Conservation (phyloP, 1,284 basidiomycete genomes). For the Dichomitus squalens region DNA sequence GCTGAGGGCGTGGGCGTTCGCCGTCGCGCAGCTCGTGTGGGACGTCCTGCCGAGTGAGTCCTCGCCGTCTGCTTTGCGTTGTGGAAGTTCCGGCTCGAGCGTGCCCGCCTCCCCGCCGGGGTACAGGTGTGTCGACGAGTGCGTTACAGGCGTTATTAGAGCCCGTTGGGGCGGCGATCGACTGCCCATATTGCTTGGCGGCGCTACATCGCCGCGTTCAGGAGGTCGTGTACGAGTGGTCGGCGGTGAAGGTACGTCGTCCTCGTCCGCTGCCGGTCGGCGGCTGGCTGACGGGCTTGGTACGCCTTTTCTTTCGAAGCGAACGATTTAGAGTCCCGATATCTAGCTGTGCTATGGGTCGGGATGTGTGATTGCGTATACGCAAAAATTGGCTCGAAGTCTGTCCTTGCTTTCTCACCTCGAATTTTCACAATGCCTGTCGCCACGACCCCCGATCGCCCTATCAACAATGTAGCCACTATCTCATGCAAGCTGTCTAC, state of each 20-base stretch:
- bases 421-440: too few species aligned
- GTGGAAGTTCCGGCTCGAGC: not conserved
- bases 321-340: constrained; percentile 11
- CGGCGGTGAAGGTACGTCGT: constrained; percentile 58
- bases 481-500: too few species aligned
- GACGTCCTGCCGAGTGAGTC: constrained; percentile 36
- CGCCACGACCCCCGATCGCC: too few species aligned
- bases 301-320: not conserved
- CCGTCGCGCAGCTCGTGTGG: constrained; percentile 38
- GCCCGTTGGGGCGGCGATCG: constrained; percentile 28
- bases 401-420: too few species aligned
- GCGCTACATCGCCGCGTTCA: constrained; percentile 62
- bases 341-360: too few species aligned
- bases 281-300: not conserved
- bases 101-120: not conserved
- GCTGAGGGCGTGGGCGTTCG: constrained; percentile 37
- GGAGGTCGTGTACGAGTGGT: constrained; percentile 68
- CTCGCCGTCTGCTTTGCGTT: not conserved
- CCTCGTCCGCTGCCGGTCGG: not conserved
- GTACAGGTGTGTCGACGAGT: constrained; percentile 30
- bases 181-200: constrained; percentile 51
- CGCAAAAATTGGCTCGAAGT: too few species aligned
- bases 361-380: too few species aligned
- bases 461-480: too few species aligned
- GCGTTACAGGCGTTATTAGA: constrained; percentile 29